These are phyloP conservation scores for Groenewaldozyma sp. DNA, from an alignment of 1,139 yeast genomes.

Conservation along the genomic window DNA sequence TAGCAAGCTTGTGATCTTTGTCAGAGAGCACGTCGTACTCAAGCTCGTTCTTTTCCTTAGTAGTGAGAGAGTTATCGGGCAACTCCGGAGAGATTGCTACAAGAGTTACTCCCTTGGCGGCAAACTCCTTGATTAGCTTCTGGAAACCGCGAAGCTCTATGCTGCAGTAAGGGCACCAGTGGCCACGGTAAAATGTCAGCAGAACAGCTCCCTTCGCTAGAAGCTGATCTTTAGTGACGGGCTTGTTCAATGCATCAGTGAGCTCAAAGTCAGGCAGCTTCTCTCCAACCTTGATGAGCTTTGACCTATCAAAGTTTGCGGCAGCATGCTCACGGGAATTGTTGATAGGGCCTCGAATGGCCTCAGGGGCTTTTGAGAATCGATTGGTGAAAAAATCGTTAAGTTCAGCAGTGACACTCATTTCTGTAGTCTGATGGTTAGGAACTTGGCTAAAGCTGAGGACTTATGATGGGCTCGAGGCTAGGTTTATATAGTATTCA, in stretches of 20 bases:
- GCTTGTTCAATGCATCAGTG: not conserved
- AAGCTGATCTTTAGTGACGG: not conserved
- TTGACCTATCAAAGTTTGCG: too few species aligned
- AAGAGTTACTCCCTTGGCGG: constrained; percentile 1
- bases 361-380: too few species aligned
- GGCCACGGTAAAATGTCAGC: constrained; percentile 1
- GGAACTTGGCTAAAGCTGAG: too few species aligned
- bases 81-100: not conserved
- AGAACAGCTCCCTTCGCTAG: not conserved
- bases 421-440: too few species aligned
- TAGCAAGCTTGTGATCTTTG: not conserved
- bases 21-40: not conserved
- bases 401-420: too few species aligned
- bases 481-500: too few species aligned
- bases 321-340: too few species aligned
- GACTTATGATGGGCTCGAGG: too few species aligned
- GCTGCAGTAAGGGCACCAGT: constrained; percentile 1
- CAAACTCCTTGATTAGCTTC: not conserved
- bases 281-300: not conserved
- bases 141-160: not conserved
- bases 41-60: not conserved
- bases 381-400: too few species aligned
- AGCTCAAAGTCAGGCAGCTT: not conserved
- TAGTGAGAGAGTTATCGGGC: not conserved
- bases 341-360: too few species aligned